Evolutionary conservation across 495 filamentous ascomycete genomes (phyloP).

Genomic region (Podospora sp.): DNA sequence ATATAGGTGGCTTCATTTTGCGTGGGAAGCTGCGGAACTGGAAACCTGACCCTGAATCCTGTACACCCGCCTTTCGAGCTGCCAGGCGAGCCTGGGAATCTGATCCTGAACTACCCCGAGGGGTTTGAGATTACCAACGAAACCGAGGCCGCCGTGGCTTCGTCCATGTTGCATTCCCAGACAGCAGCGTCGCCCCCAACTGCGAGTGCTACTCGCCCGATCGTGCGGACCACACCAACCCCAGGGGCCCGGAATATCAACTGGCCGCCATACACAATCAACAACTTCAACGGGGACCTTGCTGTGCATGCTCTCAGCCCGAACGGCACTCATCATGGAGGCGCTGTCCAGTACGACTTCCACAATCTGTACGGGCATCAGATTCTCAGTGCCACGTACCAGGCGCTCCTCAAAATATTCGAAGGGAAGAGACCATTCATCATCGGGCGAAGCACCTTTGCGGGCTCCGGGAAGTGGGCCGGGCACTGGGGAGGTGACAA

Average conservation of each 20-base stretch:
- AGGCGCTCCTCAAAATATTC: slow-evolving; percentile 65
- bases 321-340: slow-evolving; percentile 76
- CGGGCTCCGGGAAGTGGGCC: slow-evolving; percentile 76
- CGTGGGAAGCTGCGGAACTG: slow-evolving; percentile 72
- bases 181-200: slow-evolving; percentile 38
- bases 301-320: slow-evolving; percentile 73
- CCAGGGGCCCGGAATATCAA: slow-evolving; percentile 74
- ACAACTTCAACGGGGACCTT: slow-evolving; percentile 77
- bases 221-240: slow-evolving; percentile 66
- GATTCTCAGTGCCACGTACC: slow-evolving; percentile 78
- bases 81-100: slow-evolving; percentile 65
- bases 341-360: slow-evolving; percentile 75
- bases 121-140: slow-evolving; percentile 70
- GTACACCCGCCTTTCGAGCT: slow-evolving; percentile 68
- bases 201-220: slow-evolving; percentile 49
- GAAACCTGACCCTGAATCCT: slow-evolving; percentile 69
- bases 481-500: slow-evolving; percentile 93
- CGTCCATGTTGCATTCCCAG: slow-evolving; percentile 44
- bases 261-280: slow-evolving; percentile 79
- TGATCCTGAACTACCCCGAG: slow-evolving; percentile 68
- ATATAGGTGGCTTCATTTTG: slow-evolving; percentile 70
- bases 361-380: slow-evolving; percentile 78
- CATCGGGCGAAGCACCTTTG: slow-evolving; percentile 81
- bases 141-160: slow-evolving; percentile 66
- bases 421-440: slow-evolving; percentile 78